Percentiles rank a stretch among this genome's conserved stretches.
phyloP scores from a whole-genome alignment of 495 filamentous ascomycete genomes.

The Stereocaulon alpinum region DNA sequence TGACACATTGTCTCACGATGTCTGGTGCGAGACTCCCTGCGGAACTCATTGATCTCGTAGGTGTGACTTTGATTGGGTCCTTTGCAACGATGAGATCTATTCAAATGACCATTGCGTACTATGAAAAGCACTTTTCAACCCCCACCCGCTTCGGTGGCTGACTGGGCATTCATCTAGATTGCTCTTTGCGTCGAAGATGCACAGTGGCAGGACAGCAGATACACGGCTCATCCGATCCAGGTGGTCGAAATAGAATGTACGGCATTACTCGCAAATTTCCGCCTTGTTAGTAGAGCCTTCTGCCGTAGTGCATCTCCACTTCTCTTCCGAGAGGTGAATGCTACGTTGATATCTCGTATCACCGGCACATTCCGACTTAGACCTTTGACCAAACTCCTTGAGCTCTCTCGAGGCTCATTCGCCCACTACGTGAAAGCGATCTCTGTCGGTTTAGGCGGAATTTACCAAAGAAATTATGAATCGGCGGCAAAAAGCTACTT shows the following conservation, averaged over 20 bases:
- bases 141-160: neutral
- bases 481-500: neutral
- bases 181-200: neutral
- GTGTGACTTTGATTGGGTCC: neutral
- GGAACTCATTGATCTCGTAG: slow-evolving; percentile 1
- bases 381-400: neutral
- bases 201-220: neutral
- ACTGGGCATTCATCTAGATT: neutral
- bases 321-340: neutral
- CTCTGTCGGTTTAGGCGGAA: neutral
- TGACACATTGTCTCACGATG: neutral
- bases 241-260: neutral
- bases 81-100: too few species aligned
- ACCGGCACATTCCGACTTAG: neutral
- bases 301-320: neutral
- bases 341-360: neutral
- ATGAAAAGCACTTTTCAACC: too few species aligned
- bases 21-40: neutral
- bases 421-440: neutral
- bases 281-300: neutral
- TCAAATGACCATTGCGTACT: too few species aligned
- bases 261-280: neutral
- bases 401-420: neutral
- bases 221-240: neutral
- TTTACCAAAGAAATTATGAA: neutral